Base-by-base conservation (phyloP, 495 filamentous ascomycete species). In the Darksidea phi region DNA sequence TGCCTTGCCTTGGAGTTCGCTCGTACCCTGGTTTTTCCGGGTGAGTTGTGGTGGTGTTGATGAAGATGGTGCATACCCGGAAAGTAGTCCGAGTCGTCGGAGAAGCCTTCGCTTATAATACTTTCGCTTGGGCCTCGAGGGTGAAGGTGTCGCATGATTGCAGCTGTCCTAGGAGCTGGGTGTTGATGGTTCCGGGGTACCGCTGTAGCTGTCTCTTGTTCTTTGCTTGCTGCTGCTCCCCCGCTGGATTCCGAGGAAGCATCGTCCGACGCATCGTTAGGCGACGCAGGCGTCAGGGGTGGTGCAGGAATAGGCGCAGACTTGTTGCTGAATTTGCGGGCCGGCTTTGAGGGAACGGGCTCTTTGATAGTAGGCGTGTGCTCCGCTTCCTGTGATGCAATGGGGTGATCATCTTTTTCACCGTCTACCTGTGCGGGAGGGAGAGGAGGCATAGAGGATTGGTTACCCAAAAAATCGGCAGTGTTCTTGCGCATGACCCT, bases 41-140 rank as follows among this genome's bases (percentile, higher is more conserved):
- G 32, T 0, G 42, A 11, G 48, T 56, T 56, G 18, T 57, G 26
- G 17, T 50, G 57, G 12, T 54, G 36, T 8, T 17, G 21, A 18
- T 60, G 62, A 18, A 26, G 21, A 21, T 56, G 59, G 15, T 47
- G 37, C 51, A 52, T 47, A 20, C 47, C 47, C 36, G 64, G 64
- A 38, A 67, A 75, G 51, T 71, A 66, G 43, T 71, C 66, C 32
- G 66, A 68, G 36, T 73, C 70, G 34, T 72, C 72, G 1, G 70
- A 72, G 34, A 70, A 58, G 18, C 70, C 71, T 46, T 76, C 74
- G 38, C 68, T 70, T 0, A 71, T 70, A 0, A 70, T 72, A 5
- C 71, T 24, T 50, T 66, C 67, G 49, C 66, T 56, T 20, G 56
- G 59, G 53, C 67, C 57, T 47, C 63, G 67, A 49, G 46, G 57